Conservation (phyloP, 148 eudicot genomes). For the Rhododendron henanense region DNA sequence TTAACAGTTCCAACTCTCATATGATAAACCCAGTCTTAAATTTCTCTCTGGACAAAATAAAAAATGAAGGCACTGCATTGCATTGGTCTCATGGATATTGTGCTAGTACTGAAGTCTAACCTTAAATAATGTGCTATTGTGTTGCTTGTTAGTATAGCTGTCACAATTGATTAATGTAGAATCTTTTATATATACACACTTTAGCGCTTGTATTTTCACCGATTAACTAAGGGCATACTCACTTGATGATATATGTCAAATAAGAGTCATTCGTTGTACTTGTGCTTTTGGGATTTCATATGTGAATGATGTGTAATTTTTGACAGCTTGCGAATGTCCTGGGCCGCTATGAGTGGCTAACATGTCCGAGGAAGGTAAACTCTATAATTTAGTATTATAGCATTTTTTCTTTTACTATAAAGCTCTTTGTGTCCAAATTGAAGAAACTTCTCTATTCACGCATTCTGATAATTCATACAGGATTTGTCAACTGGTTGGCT, state of each 20-base stretch:
- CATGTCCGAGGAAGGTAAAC: constrained; percentile 89
- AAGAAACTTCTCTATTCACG: background rate
- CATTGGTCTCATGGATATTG: background rate
- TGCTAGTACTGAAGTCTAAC: background rate
- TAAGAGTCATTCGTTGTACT: background rate
- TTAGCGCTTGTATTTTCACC: background rate
- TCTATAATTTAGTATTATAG: background rate
- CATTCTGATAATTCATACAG: constrained; percentile 26
- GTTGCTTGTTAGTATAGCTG: background rate
- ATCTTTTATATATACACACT: background rate
- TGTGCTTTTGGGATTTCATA: background rate
- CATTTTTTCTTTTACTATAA: background rate
- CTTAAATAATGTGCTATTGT: background rate
- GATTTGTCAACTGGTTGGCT: constrained; percentile 98
- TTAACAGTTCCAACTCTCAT: background rate
- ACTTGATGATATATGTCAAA: background rate
- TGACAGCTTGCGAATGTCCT: constrained; percentile 86
- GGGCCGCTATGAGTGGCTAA: constrained; percentile 85
- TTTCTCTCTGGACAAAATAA: background rate
- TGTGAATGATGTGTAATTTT: constrained; percentile 8
- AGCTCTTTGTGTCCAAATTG: background rate
- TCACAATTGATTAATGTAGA: background rate
- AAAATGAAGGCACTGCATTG: background rate
- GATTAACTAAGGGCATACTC: background rate
- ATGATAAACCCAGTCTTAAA: background rate